These are phyloP conservation scores for Daldinia sp. DNA, from an alignment of 2,329 filamentous ascomycete species.

Conservation along the genomic window DNA sequence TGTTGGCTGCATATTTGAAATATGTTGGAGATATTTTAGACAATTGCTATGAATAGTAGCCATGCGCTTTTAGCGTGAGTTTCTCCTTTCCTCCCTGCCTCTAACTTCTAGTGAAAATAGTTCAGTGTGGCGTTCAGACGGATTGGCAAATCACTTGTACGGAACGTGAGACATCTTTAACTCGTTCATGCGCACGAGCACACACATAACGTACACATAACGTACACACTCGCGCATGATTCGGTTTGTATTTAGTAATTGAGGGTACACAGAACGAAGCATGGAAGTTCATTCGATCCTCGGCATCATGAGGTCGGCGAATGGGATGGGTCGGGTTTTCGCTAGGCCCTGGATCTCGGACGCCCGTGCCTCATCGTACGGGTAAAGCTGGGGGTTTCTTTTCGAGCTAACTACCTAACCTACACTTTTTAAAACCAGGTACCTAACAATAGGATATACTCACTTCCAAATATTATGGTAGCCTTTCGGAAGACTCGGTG, in stretches of 20 bases:
- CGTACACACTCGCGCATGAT: background rate
- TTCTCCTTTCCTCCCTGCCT: background rate
- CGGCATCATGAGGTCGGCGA: constrained; percentile 4
- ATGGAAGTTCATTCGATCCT: constrained; percentile 3
- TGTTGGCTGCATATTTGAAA: background rate
- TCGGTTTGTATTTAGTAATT: background rate
- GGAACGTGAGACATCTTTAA: background rate
- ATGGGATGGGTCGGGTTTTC: background rate
- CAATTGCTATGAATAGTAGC: background rate
- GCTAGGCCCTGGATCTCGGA: background rate
- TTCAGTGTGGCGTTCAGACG: background rate
- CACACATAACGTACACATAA: background rate
- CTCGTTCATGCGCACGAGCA: constrained; percentile 3
- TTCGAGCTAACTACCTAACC: background rate
- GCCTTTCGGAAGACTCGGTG: constrained; percentile 7
- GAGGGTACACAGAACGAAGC: background rate
- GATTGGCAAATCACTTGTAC: constrained; percentile 1
- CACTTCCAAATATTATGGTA: background rate
- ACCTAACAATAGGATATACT: background rate
- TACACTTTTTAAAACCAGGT: background rate
- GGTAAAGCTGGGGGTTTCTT: background rate
- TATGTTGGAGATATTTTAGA: background rate
- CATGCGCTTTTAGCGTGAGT: background rate
- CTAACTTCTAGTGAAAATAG: background rate
- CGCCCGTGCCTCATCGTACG: constrained; percentile 5